Conservation (phyloP, 495 filamentous ascomycete species). For the Hapsidospora chrysogenum region DNA sequence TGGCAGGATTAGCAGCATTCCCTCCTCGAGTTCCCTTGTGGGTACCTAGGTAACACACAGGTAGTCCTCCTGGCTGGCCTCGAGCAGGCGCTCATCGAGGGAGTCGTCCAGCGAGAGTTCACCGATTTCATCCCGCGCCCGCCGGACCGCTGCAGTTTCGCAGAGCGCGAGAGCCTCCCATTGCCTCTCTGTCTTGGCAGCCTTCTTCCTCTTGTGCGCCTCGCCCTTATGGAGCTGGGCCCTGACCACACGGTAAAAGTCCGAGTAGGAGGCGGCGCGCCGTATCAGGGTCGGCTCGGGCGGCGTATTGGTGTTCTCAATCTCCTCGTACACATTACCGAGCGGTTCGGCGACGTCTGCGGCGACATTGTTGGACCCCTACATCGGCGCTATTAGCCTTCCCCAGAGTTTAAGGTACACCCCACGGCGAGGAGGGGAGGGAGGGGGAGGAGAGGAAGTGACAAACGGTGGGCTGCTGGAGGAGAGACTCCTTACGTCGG, state of each 20-base stretch:
- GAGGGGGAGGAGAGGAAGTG: constrained; percentile 1
- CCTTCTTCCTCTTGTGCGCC: constrained; percentile 17
- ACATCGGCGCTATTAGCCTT: constrained; percentile 5
- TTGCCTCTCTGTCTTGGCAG: constrained; percentile 11
- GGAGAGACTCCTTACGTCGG: constrained; percentile 42
- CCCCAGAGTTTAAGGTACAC: neutral
- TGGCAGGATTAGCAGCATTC: constrained; percentile 3
- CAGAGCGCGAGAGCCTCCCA: constrained; percentile 24
- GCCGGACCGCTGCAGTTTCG: constrained; percentile 27
- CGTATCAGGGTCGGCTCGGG: constrained; percentile 43
- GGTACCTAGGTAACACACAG: constrained; percentile 32
- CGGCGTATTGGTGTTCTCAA: constrained; percentile 30
- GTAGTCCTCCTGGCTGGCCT: constrained; percentile 74
- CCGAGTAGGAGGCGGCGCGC: constrained; percentile 60
- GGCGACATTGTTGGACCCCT: constrained; percentile 9
- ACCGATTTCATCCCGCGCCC: constrained; percentile 43
- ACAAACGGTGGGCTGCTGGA: constrained; percentile 55
- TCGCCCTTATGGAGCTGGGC: constrained; percentile 33
- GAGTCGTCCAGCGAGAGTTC: constrained; percentile 36
- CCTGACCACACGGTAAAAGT: constrained; percentile 50
- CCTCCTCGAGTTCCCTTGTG: neutral
- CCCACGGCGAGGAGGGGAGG: neutral
- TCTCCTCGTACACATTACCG: constrained; percentile 33
- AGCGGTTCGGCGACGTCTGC: constrained; percentile 20
- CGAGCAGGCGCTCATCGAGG: constrained; percentile 44